phyloP scores from a whole-genome alignment of 2,329 filamentous ascomycete species.

The Mycosphaerelloides madeirae region DNA sequence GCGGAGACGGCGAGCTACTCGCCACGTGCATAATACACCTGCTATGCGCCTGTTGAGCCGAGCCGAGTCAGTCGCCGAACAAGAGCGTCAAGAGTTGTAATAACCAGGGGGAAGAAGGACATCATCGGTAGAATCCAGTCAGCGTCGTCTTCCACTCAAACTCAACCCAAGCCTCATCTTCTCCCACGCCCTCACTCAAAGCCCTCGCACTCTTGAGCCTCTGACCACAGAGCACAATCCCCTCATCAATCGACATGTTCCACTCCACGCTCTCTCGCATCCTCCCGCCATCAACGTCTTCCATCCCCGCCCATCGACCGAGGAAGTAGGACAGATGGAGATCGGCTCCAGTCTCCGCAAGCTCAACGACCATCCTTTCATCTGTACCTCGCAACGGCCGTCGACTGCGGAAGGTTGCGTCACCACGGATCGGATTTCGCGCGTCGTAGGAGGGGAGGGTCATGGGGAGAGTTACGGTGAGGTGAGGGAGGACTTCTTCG shows the following conservation, averaged over 20 bases:
- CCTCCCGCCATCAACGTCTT: constrained; percentile 1
- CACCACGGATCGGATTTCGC: constrained; percentile 9
- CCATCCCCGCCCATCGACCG: constrained; percentile 7
- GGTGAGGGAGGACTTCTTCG: constrained; percentile 2
- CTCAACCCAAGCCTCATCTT: constrained; percentile 4
- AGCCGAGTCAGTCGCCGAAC: no score
- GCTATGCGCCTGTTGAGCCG: no score
- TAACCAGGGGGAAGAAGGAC: no score
- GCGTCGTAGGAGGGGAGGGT: constrained; percentile 14
- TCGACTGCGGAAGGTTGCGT: constrained; percentile 6
- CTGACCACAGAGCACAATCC: neutral
- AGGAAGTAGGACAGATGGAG: constrained; percentile 4
- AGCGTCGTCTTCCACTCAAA: constrained; percentile 7
- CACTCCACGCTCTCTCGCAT: neutral
- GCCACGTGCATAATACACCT: no score
- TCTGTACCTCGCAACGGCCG: neutral
- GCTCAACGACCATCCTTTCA: constrained; percentile 3
- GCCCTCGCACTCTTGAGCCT: constrained; percentile 1
- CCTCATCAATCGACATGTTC: neutral
- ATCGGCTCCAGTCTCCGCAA: constrained; percentile 3
- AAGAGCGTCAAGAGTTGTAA: no score
- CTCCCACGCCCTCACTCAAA: constrained; percentile 1
- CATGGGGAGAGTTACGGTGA: constrained; percentile 11
- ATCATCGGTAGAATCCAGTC: constrained; percentile 3
- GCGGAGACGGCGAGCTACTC: no score